These are phyloP conservation scores for Ceraceosorus guamensis DNA, from an alignment of 1,284 basidiomycete species.

Conservation along the genomic window DNA sequence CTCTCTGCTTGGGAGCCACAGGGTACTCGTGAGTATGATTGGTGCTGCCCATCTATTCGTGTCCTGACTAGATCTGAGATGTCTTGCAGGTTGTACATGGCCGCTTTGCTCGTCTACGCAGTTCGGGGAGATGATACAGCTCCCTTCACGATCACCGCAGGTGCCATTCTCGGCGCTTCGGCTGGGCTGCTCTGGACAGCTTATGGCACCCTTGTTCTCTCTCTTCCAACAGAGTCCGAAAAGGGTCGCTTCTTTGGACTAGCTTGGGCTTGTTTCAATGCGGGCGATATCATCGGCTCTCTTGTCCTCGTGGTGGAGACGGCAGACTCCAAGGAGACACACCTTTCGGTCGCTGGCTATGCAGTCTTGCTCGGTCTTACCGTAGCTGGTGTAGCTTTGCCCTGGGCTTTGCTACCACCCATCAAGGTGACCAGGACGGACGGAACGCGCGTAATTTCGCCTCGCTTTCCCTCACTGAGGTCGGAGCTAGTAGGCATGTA, in stretches of 20 bases:
- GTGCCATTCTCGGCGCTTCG: constrained; percentile 71
- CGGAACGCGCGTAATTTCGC: constrained; percentile 23
- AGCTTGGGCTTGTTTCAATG: constrained; percentile 64
- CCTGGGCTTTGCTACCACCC: constrained; percentile 21
- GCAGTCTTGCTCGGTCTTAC: constrained; percentile 30
- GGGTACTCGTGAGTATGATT: too few relatives aligned
- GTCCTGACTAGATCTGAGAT: too few relatives aligned
- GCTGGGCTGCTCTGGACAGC: constrained; percentile 61
- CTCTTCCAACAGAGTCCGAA: constrained; percentile 63
- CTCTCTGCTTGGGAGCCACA: constrained; percentile 63
- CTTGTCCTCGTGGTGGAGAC: constrained; percentile 55
- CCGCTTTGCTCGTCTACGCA: constrained; percentile 57
- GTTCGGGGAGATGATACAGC: constrained; percentile 32
- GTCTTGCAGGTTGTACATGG: constrained; percentile 60
- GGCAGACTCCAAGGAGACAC: constrained; percentile 13
- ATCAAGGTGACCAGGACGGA: constrained; percentile 26
- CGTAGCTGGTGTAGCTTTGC: constrained; percentile 15
- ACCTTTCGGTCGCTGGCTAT: constrained; percentile 10
- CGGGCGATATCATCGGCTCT: constrained; percentile 61
- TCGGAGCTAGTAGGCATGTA: constrained; percentile 26
- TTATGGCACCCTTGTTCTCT: constrained; percentile 73
- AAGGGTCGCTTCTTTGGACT: constrained; percentile 69
- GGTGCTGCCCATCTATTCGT: too few relatives aligned
- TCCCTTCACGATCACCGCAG: constrained; percentile 58
- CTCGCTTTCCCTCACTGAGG: constrained; percentile 20